These are phyloP conservation scores for Lecanoromycetidae sp. DNA, from an alignment of 2,329 filamentous ascomycete genomes.

Conservation along the genomic window DNA sequence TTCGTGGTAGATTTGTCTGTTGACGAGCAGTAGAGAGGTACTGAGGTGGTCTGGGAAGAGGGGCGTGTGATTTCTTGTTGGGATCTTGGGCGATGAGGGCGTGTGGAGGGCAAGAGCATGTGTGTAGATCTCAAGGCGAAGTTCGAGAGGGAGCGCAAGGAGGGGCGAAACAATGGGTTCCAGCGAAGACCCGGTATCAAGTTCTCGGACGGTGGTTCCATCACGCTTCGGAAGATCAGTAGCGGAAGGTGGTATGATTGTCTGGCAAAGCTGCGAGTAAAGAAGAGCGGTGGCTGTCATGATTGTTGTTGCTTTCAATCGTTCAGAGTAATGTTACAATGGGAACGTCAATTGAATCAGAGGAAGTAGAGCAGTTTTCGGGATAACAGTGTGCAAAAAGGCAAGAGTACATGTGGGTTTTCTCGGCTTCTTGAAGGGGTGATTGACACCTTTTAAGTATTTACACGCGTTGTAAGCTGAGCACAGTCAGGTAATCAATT, in stretches of 20 bases:
- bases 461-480: too few relatives aligned
- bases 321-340: background rate
- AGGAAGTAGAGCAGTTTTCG: background rate
- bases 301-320: background rate
- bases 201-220: background rate
- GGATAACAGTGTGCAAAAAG: too few relatives aligned
- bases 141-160: background rate
- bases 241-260: background rate
- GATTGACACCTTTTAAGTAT: too few relatives aligned
- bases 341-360: background rate
- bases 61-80: background rate
- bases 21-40: background rate
- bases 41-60: background rate
- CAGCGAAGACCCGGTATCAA: background rate
- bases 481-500: too few relatives aligned
- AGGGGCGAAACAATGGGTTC: background rate
- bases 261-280: background rate
- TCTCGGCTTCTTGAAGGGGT: too few relatives aligned
- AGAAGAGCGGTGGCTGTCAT: background rate
- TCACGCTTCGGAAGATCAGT: background rate
- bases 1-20: conserved; percentile 2
- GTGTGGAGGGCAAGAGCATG: background rate
- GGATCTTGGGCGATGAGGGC: background rate
- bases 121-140: conserved; percentile 7
- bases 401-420: too few relatives aligned